Evolutionary conservation across 2,329 filamentous ascomycete genomes (phyloP).

Genomic region (Fusarium xylarioides): DNA sequence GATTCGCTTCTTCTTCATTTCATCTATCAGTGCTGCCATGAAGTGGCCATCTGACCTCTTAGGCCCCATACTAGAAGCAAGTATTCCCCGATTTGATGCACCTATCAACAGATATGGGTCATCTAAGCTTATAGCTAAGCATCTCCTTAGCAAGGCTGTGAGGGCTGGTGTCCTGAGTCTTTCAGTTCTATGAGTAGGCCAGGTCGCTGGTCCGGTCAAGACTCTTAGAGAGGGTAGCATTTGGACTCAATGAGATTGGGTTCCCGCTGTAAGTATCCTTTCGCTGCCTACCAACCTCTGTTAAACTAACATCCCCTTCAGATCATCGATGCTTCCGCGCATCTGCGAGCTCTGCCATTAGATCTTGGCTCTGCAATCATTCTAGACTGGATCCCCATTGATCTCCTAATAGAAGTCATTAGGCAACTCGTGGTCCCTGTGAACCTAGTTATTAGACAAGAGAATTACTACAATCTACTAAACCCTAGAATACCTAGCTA

Average conservation of each 20-base stretch:
- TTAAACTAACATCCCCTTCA: accelerated
- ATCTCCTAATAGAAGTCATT: not conserved
- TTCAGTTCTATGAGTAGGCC: not conserved
- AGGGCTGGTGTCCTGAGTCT: not conserved
- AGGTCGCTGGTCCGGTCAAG: not conserved
- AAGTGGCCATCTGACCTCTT: not conserved
- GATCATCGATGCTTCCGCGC: not conserved
- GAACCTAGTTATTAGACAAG: not conserved
- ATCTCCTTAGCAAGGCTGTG: not conserved
- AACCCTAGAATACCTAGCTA: not conserved
- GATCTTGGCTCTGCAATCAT: not conserved
- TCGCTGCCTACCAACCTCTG: accelerated
- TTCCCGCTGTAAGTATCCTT: not conserved
- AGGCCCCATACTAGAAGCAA: not conserved
- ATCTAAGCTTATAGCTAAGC: not conserved
- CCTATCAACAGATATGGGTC: not conserved
- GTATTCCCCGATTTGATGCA: not conserved
- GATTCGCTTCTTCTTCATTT: not conserved
- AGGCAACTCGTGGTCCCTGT: not conserved
- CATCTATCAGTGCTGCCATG: not conserved
- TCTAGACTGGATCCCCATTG: not conserved
- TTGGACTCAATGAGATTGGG: not conserved
- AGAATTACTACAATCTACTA: not conserved
- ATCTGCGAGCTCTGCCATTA: not conserved
- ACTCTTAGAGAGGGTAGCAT: not conserved